phyloP scores from a whole-genome alignment of 345 rosid species.

The Lagerstroemia speciosa region DNA sequence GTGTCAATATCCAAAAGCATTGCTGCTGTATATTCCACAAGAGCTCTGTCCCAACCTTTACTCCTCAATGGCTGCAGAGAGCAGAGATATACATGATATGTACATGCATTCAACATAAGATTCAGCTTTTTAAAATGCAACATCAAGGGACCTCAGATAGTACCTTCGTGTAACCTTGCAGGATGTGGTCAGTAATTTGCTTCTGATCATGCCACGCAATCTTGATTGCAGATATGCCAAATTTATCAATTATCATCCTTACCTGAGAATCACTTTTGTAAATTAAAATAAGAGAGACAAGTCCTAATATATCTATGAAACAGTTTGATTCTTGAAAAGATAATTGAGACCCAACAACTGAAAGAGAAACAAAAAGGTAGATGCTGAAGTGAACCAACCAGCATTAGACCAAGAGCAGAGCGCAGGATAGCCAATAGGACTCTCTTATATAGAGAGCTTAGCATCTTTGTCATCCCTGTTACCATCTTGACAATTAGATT shows the following conservation, averaged over 20 bases:
- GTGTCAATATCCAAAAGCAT: constrained; percentile 36
- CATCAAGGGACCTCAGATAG: neutral
- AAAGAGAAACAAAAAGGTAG: neutral
- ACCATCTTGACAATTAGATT: constrained; percentile 25
- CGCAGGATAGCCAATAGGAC: constrained; percentile 46
- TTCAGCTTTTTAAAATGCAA: neutral
- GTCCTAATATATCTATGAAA: neutral
- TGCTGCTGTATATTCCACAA: constrained; percentile 63
- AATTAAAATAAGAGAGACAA: neutral
- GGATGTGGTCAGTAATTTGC: constrained; percentile 39
- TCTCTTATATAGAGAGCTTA: constrained; percentile 52
- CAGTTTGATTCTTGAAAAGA: neutral
- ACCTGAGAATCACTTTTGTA: constrained; percentile 30
- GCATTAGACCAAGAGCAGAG: constrained; percentile 54
- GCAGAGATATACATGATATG: neutral
- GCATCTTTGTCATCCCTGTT: constrained; percentile 42
- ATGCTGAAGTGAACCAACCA: constrained; percentile 31
- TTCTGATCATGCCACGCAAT: constrained; percentile 67
- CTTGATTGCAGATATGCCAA: constrained; percentile 58
- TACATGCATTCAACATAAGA: neutral
- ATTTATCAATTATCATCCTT: constrained; percentile 55
- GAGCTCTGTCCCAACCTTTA: constrained; percentile 78
- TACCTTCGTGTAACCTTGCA: constrained; percentile 83
- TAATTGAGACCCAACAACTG: neutral
- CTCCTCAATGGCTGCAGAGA: constrained; percentile 43